Base-by-base conservation (phyloP, 2,329 filamentous ascomycete genomes). In the Pseudogymnoascus sp. region DNA sequence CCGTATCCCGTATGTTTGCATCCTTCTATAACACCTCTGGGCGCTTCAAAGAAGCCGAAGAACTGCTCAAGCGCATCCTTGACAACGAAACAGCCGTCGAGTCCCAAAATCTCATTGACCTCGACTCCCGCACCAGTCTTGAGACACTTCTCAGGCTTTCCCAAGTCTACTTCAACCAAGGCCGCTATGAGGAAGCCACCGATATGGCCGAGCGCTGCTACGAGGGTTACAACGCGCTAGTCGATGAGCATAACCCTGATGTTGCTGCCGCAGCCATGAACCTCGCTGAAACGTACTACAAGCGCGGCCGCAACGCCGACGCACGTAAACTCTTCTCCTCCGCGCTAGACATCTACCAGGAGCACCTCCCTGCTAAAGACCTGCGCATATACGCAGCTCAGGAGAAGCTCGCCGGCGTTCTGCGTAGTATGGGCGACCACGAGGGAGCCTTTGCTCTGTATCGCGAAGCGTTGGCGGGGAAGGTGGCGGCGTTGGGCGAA, bases 121-220 rank as follows among this genome's bases (percentile, higher is more conserved):
- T 64, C 33, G 29, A 61, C 48, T 62, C 15, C 48, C 36, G 42
- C 3, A 48, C 25, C 7, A 48, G 25, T 7, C 42, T 48, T 13
- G 42, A 48, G 29, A 48, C 42, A 3, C 42, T 48, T 12, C 25
- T 48, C 25, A 48, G 27, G 25, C 42, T 48, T 35, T 25, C 58
- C 25, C 7, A 36, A 8, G 21, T 62, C 5, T 45, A 64, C 13
- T 27, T 18, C 1, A 27, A 13, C 15, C 62, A 63, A n/a, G 61
- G 62, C n/a, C 27, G 37, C 12, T 61, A 63, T 15, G 27, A 59
- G 8, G n/a, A 66, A 52, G 62, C 61, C 10, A 52, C 27, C 6
- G 45, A 52, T 7, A 52, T 52, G 27, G 45, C 45, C 7, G 27
- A 52, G n/a, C 27, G 45, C 3, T 52, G 45, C 8, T 52, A 52